phyloP scores from a whole-genome alignment of 345 rosid genomes.

The Passiflora organensis region DNA sequence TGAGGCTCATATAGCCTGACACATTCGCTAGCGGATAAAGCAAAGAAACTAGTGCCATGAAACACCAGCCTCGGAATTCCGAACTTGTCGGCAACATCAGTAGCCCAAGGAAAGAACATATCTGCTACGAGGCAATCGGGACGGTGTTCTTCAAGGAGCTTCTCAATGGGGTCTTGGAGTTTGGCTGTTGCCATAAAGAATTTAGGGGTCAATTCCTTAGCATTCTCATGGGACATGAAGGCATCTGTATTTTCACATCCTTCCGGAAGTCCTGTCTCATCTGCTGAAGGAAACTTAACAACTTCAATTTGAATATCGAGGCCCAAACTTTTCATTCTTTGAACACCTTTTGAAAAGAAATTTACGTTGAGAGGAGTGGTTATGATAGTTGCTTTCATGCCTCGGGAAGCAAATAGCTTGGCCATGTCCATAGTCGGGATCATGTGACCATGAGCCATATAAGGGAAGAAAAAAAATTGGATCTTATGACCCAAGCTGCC shows the following conservation, averaged over 20 bases:
- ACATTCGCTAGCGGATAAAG: neutral
- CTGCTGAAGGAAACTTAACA: constrained; percentile 38
- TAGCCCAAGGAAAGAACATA: constrained; percentile 32
- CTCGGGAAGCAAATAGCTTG: constrained; percentile 37
- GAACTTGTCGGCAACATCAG: too few species aligned
- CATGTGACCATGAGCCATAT: constrained; percentile 55
- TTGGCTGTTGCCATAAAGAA: neutral
- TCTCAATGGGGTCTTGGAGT: constrained; percentile 29
- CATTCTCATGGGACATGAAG: neutral
- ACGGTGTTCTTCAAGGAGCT: constrained; percentile 10
- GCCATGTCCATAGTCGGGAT: constrained; percentile 54
- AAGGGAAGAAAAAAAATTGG: constrained; percentile 41
- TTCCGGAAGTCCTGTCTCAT: constrained; percentile 30
- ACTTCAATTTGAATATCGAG: constrained; percentile 23
- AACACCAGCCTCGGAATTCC: constrained; percentile 36
- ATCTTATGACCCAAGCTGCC: constrained; percentile 18
- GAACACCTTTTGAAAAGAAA: constrained; percentile 25
- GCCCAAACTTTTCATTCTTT: constrained; percentile 19
- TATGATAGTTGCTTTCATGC: constrained; percentile 39
- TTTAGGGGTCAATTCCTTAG: neutral
- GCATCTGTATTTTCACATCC: constrained; percentile 18
- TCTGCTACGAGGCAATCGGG: constrained; percentile 32
- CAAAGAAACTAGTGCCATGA: constrained; percentile 31
- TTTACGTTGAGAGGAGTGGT: constrained; percentile 39
- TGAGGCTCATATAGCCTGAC: constrained; percentile 15